Percentiles rank a stretch among this genome's conserved stretches.
phyloP scores from a whole-genome alignment of 2,329 filamentous ascomycete genomes.

The Talaromyces funiculosus region DNA sequence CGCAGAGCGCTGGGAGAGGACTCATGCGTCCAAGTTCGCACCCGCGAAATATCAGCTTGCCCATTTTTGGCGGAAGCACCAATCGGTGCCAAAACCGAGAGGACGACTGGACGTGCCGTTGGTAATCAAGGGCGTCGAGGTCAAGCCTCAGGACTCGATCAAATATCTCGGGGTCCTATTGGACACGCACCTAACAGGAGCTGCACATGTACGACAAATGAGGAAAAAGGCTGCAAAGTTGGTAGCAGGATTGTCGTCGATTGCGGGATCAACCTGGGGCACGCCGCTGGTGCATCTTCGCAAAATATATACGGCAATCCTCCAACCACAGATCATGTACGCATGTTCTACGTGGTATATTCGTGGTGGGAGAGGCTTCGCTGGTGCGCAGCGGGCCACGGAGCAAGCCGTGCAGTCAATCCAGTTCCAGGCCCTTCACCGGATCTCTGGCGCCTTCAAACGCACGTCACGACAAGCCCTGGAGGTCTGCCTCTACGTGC shows the following conservation, averaged over 20 bases:
- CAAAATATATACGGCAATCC: constrained; percentile 21
- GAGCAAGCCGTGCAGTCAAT: constrained; percentile 11
- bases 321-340: constrained; percentile 24
- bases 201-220: background rate
- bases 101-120: background rate
- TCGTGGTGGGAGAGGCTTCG: background rate
- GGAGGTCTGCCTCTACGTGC: constrained; percentile 24
- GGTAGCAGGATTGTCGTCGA: background rate
- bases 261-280: background rate
- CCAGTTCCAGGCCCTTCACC: constrained; percentile 22
- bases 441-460: constrained; percentile 23
- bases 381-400: background rate
- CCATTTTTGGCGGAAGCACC: constrained; percentile 10
- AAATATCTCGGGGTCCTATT: background rate
- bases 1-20: constrained; percentile 18
- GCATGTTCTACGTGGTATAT: constrained; percentile 23
- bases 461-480: constrained; percentile 18
- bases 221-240: background rate
- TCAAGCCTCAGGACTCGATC: background rate
- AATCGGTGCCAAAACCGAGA: background rate
- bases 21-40: constrained; percentile 9
- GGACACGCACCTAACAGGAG: background rate
- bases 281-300: background rate
- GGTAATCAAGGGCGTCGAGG: background rate
- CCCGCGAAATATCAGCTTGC: constrained; percentile 13